A percentile compares a stretch with the other conserved stretches of the same genome.
These are phyloP conservation scores for Alternaria novae-zelandiae DNA, from an alignment of 2,329 filamentous ascomycete genomes.

Conservation along the genomic window DNA sequence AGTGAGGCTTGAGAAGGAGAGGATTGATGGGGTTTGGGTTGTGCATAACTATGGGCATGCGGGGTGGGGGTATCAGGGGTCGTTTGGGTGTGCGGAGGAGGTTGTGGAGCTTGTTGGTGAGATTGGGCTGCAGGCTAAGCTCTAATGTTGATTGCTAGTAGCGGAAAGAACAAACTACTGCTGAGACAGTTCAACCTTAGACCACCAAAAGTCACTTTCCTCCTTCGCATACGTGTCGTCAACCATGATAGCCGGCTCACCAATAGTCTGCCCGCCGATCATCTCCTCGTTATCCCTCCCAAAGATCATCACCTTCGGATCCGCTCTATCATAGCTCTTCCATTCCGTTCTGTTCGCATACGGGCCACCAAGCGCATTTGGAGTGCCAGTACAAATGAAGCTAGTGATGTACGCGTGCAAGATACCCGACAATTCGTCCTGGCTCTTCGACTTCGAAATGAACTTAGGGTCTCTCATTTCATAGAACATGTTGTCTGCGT, in stretches of 20 bases:
- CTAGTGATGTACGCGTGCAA: conserved; percentile 42
- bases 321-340: conserved; percentile 21
- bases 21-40: conserved; percentile 65
- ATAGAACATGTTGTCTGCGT: conserved; percentile 46
- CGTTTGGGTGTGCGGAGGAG: conserved; percentile 46
- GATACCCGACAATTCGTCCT: conserved; percentile 35
- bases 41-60: conserved; percentile 82
- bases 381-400: conserved; percentile 42
- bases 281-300: conserved; percentile 66
- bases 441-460: conserved; percentile 30
- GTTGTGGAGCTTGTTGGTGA: neutral
- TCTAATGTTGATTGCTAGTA: neutral
- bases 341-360: conserved; percentile 22
- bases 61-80: conserved; percentile 72
- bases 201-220: conserved; percentile 69
- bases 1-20: conserved; percentile 75
- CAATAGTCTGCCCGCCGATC: conserved; percentile 34
- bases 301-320: conserved; percentile 57
- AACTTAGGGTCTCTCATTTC: conserved; percentile 35
- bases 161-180: conserved; percentile 17
- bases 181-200: conserved; percentile 48
- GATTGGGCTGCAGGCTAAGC: neutral
- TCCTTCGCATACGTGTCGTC: conserved; percentile 55
- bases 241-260: conserved; percentile 47
- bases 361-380: conserved; percentile 29